Evolutionary conservation across 1,284 basidiomycete species (phyloP).

Genomic region (Tylopilus orsonianus): DNA sequence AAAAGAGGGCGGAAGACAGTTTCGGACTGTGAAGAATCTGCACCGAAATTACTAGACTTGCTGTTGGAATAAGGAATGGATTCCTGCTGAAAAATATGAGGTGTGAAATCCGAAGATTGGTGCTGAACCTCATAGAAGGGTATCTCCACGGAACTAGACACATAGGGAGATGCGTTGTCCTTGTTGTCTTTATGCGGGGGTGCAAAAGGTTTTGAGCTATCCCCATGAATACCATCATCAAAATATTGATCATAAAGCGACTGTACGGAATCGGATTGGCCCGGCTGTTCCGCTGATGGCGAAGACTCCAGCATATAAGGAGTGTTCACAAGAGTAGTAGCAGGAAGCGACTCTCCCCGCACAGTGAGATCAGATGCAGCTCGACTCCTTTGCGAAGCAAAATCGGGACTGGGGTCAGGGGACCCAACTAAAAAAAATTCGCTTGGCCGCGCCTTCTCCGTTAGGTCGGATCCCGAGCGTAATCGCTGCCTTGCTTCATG

Average conservation of each 20-base stretch:
- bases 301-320: conserved; percentile 1
- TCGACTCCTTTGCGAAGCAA: conserved; percentile 23
- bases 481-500: conserved; percentile 4
- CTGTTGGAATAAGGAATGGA: neutral
- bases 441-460: conserved; percentile 15
- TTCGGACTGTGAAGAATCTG: conserved; percentile 12
- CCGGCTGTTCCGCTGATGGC: neutral
- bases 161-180: neutral
- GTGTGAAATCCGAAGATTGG: neutral
- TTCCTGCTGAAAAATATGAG: neutral
- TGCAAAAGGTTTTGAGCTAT: neutral
- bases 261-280: conserved; percentile 18
- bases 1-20: conserved; percentile 24
- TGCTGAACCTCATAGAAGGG: neutral
- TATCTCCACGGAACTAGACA: neutral
- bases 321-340: conserved; percentile 1
- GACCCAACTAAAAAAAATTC: conserved; percentile 3
- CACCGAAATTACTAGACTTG: neutral
- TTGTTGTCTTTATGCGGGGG: neutral
- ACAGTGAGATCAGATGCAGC: conserved; percentile 34
- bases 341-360: conserved; percentile 19
- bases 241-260: conserved; percentile 30
- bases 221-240: conserved; percentile 6
- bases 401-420: neutral
- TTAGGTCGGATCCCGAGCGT: conserved; percentile 11